A percentile compares a stretch with the other conserved stretches of the same genome.
Evolutionary conservation across 805 yeast species (phyloP).

Genomic region (Saccharomycopsis guyanensis): DNA sequence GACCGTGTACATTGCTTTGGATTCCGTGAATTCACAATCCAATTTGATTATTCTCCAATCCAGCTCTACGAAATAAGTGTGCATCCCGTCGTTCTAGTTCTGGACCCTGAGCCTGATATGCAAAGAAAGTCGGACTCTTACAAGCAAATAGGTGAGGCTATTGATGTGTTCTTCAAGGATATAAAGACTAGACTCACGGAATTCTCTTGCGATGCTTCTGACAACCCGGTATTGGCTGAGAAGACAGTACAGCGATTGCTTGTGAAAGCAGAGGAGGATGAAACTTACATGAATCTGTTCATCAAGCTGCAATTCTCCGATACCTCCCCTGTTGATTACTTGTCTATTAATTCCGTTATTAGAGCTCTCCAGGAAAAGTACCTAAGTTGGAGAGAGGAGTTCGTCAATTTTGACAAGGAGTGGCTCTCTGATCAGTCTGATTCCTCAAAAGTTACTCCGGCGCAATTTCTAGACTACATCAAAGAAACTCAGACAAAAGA

Average conservation of each 20-base stretch:
- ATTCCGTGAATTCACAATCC: constrained; percentile 64
- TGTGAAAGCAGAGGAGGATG: constrained; percentile 43
- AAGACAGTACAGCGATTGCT: constrained; percentile 51
- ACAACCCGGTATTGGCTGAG: background rate
- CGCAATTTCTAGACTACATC: constrained; percentile 4
- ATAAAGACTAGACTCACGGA: background rate
- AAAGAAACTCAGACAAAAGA: background rate
- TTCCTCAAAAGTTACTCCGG: constrained; percentile 18
- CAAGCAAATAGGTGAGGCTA: background rate
- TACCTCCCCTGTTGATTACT: constrained; percentile 55
- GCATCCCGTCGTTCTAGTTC: too few species aligned
- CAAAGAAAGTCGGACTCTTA: background rate
- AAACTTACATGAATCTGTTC: background rate
- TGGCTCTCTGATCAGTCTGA: constrained; percentile 90
- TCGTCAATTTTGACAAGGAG: constrained; percentile 66
- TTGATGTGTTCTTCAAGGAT: background rate
- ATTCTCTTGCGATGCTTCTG: background rate
- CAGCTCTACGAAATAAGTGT: constrained; percentile 72
- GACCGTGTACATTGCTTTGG: constrained; percentile 83
- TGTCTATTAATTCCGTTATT: constrained; percentile 62
- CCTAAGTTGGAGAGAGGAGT: constrained; percentile 80
- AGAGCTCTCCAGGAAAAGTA: constrained; percentile 73
- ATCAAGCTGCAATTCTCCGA: constrained; percentile 22
- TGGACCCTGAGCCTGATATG: too few species aligned
- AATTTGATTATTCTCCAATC: constrained; percentile 69